Conservation (phyloP, 768 basidiomycete genomes). For the Agaricus blazei region DNA sequence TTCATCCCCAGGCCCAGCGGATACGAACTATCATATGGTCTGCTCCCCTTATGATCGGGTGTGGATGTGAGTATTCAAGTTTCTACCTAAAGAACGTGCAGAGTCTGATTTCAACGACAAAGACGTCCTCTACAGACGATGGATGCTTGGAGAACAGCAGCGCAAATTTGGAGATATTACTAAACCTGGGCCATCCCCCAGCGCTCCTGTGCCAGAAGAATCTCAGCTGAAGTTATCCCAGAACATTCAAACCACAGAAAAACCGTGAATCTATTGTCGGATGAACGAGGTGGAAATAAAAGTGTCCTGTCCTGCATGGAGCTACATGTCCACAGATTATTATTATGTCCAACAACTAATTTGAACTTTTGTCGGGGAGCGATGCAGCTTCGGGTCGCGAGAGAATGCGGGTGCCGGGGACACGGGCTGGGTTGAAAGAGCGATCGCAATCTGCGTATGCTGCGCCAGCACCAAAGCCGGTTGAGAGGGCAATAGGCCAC, state of each 20-base stretch:
- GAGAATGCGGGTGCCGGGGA: slow-evolving; percentile 78
- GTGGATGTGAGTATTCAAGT: slow-evolving; percentile 43
- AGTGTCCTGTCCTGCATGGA: background rate
- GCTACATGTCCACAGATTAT: background rate
- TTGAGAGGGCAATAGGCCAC: slow-evolving; percentile 85
- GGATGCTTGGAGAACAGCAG: slow-evolving; percentile 40
- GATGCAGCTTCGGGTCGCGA: slow-evolving; percentile 28
- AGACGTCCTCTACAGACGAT: slow-evolving; percentile 67
- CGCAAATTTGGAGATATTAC: slow-evolving; percentile 18
- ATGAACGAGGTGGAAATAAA: background rate
- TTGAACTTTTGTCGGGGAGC: slow-evolving; percentile 15
- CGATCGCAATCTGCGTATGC: slow-evolving; percentile 93
- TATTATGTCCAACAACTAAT: background rate
- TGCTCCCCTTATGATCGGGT: slow-evolving; percentile 59
- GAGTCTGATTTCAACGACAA: background rate
- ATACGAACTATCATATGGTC: slow-evolving; percentile 54
- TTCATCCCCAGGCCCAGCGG: slow-evolving; percentile 32
- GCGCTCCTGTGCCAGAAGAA: slow-evolving; percentile 8
- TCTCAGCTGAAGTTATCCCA: background rate
- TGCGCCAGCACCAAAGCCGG: slow-evolving; percentile 82
- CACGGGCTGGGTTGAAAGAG: slow-evolving; percentile 85
- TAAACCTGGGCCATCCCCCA: slow-evolving; percentile 13
- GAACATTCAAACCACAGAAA: background rate
- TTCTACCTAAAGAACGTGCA: slow-evolving; percentile 1
- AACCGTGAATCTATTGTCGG: background rate